These are phyloP conservation scores for Ensete ventricosum DNA, from an alignment of 176 grass and related monocot species.

Conservation along the genomic window DNA sequence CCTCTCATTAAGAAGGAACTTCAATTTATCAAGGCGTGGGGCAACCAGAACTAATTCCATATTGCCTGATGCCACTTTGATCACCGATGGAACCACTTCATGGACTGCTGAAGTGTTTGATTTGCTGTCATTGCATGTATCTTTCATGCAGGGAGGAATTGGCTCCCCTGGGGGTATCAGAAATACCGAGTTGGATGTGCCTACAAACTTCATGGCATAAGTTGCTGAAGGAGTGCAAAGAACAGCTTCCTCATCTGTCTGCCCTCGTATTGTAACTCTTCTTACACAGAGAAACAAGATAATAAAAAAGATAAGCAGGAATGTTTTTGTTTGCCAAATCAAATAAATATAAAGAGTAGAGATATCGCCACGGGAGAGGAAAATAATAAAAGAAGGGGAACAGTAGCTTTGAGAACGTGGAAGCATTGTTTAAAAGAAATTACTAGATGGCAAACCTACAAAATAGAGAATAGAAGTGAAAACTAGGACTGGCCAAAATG, in stretches of 20 bases:
- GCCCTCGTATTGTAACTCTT: constrained; percentile 54
- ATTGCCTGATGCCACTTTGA: constrained; percentile 66
- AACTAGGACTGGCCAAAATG: no score
- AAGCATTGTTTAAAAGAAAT: no score
- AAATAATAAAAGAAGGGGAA: not conserved
- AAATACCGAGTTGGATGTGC: constrained; percentile 75
- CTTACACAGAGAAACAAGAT: not conserved
- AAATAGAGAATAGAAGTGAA: no score
- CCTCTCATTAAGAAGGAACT: constrained; percentile 44
- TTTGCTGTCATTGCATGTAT: not conserved
- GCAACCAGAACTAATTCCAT: constrained; percentile 68
- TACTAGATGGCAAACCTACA: no score
- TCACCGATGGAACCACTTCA: constrained; percentile 31
- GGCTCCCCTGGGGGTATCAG: constrained; percentile 51
- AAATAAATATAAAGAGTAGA: not conserved
- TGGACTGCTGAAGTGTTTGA: not conserved
- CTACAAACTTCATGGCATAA: constrained; percentile 91
- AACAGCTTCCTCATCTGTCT: constrained; percentile 71
- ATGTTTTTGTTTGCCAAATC: not conserved
- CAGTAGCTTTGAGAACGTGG: not conserved
- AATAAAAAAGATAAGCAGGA: not conserved
- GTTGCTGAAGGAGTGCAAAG: constrained; percentile 78
- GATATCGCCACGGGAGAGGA: not conserved
- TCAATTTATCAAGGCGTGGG: constrained; percentile 69
- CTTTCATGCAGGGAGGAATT: constrained; percentile 4